Conservation (phyloP, 208 protist genomes). For the Leishmania mexicana region DNA sequence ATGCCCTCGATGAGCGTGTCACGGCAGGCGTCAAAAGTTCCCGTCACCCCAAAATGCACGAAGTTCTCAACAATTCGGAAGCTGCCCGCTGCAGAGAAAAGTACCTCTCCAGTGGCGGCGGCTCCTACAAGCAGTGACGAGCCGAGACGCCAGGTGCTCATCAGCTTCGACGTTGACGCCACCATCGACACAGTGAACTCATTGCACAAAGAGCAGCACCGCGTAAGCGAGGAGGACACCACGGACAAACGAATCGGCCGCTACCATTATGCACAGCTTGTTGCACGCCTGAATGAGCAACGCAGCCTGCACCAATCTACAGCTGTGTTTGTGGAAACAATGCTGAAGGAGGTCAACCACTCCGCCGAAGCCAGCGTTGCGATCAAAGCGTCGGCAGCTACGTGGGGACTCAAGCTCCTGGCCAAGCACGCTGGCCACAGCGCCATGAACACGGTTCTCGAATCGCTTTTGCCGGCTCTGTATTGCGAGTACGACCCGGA, state of each 20-base stretch:
- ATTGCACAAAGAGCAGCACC: constrained; percentile 23
- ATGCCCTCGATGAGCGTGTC: constrained; percentile 5
- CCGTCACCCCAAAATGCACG: neutral
- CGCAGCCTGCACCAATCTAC: constrained; percentile 64
- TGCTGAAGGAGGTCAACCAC: constrained; percentile 61
- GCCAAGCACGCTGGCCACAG: constrained; percentile 28
- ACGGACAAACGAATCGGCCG: constrained; percentile 57
- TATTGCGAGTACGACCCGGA: constrained; percentile 72
- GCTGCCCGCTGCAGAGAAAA: constrained; percentile 1
- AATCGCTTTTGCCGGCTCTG: constrained; percentile 66
- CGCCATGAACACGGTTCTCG: constrained; percentile 43
- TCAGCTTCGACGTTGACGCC: neutral
- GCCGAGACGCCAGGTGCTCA: neutral
- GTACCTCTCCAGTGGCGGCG: neutral
- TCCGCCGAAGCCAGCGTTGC: constrained; percentile 34
- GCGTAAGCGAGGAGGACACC: constrained; percentile 38
- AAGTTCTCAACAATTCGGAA: constrained; percentile 14
- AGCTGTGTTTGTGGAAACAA: constrained; percentile 79
- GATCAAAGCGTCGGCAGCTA: constrained; percentile 53
- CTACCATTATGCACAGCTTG: constrained; percentile 76
- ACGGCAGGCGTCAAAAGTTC: neutral
- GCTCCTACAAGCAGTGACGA: neutral
- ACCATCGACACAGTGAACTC: constrained; percentile 23
- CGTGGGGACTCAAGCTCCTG: constrained; percentile 78
- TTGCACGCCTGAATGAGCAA: constrained; percentile 47